Conservation (phyloP, 2,329 filamentous ascomycete species). For the Fusarium verrucosum region DNA sequence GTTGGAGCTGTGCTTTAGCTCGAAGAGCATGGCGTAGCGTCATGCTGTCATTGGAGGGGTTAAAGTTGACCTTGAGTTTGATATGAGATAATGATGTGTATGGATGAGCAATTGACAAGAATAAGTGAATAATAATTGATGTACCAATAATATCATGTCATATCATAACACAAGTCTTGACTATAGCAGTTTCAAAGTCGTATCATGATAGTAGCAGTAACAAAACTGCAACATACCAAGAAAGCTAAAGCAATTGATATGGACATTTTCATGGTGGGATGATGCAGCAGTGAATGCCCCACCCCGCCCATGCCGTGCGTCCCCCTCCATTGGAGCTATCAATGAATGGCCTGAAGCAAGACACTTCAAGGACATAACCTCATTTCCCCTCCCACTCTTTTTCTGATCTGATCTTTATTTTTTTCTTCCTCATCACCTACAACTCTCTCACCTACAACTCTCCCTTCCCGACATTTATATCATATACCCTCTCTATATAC, state of each 20-base stretch:
- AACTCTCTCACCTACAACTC: background rate
- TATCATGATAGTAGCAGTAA: constrained; percentile 27
- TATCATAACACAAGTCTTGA: background rate
- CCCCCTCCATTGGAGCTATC: constrained; percentile 27
- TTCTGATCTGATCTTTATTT: background rate
- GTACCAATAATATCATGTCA: background rate
- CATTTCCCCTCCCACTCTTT: constrained; percentile 27
- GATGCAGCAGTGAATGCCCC: constrained; percentile 39
- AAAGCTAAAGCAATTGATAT: too few species aligned
- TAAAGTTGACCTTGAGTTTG: too few species aligned
- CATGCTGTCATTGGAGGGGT: constrained; percentile 39
- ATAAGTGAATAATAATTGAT: too few species aligned
- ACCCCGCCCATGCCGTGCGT: constrained; percentile 21
- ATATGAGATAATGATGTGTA: too few species aligned
- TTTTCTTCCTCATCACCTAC: background rate
- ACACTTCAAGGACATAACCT: constrained; percentile 16
- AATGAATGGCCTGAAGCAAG: background rate
- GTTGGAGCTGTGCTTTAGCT: constrained; percentile 18
- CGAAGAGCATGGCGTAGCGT: constrained; percentile 20
- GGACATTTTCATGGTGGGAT: constrained; percentile 39
- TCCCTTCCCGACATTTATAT: background rate
- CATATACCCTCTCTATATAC: background rate
- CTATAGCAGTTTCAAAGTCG: background rate
- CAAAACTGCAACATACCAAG: constrained; percentile 4
- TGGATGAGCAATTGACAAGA: too few species aligned